phyloP scores from a whole-genome alignment of 768 basidiomycete genomes.

The Rhodosporidiobolus odoratus region DNA sequence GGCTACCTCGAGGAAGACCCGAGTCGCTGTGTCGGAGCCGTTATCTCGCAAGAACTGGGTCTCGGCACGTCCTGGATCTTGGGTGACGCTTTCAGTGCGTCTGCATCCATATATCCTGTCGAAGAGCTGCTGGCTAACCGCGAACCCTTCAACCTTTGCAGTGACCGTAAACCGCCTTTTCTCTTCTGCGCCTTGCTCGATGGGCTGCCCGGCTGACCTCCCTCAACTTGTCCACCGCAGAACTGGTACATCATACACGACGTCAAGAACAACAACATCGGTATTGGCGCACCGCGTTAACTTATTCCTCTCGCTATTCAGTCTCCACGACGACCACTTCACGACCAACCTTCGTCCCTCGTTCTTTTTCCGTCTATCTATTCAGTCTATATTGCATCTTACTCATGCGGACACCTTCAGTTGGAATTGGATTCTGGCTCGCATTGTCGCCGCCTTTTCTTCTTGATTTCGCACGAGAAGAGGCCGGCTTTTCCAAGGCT shows the following conservation, averaged over 20 bases:
- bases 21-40: constrained; percentile 44
- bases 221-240: background rate
- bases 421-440: background rate
- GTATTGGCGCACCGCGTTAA: constrained; percentile 8
- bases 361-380: background rate
- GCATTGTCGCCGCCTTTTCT: background rate
- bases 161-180: constrained; percentile 3
- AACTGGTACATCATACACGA: constrained; percentile 26
- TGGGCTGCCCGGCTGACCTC: background rate
- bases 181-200: no score
- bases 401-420: no score
- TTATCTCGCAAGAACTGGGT: constrained; percentile 57
- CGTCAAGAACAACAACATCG: constrained; percentile 5
- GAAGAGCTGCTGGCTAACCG: background rate
- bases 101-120: background rate
- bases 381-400: background rate
- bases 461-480: background rate
- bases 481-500: no score
- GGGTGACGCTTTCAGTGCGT: constrained; percentile 78
- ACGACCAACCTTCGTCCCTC: background rate
- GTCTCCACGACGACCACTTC: background rate
- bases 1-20: constrained; percentile 15
- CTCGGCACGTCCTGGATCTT: constrained; percentile 70
- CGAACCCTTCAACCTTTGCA: background rate
- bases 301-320: background rate